Base-by-base conservation (phyloP, 169 alveolate species). In the Babesia bovis region DNA sequence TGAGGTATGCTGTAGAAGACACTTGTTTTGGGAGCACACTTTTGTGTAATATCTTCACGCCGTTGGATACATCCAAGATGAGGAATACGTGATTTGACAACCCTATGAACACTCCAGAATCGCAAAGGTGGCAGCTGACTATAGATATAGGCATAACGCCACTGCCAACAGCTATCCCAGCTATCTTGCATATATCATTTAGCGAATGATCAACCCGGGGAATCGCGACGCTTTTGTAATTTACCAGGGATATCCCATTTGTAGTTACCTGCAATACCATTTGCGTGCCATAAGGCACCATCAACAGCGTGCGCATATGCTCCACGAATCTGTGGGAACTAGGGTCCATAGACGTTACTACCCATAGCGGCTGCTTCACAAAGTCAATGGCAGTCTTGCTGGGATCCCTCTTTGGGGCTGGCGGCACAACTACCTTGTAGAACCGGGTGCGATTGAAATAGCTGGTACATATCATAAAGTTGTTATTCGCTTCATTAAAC, bases 261-360 rank as follows among this genome's bases (percentile, higher is more conserved):
- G 82, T 28, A 7, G 86, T 78, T 21, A 78, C 82, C 52, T 78
- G 86, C 15, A 78, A 30, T 7, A 78, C 23, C 51, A 19, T 28
- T 6, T 32, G 35, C 3, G 26, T 17, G 6, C 36, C 51, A n/a
- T 25, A 17, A 3, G n/a, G 40, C 1, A n/a, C 23, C n/a, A 78
- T 41, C 52, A 68, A 35, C 13, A 78, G 12, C 7, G 86, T 78
- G 1, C 57, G 45, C 9, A 44, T 67, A 21, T 57, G 17, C 7
- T 35, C 30, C 25, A 41, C 10, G 6, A 58, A 49, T 1, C 51
- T 76, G 19, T 41, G 9, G 2, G 53, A 47, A 4, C 17, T 42
- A 23, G 60, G 42, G 1, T 9, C 7, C 2, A 63, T 21, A 10
- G 53, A 60, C 3, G 44, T 47, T 28, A 63, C 60, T 33, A 63